Base-by-base conservation (phyloP, 2,329 filamentous ascomycete species). In the Fusarium neocosmosporiellum region DNA sequence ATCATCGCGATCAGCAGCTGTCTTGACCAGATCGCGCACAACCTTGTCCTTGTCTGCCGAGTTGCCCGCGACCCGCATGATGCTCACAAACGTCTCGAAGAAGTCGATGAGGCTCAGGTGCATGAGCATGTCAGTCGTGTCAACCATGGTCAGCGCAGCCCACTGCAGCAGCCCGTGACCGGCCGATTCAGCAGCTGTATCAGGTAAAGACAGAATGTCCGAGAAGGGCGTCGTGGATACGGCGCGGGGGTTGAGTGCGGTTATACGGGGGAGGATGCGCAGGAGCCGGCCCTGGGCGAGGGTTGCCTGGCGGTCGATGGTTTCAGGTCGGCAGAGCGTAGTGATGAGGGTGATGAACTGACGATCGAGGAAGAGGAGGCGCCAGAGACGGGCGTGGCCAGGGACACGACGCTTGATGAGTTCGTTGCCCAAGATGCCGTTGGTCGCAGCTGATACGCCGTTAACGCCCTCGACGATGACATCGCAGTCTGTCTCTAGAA, bases 401-500 rank as follows among this genome's bases (percentile, higher is more conserved):
- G 84, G 83, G 1, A 81, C 66, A 18, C 80, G 83, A 18, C 83
- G 81, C 14, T 82, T 77, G 4, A 80, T 75, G 33, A 86, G 75
- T 39, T 84, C 81, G 31, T 79, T 78, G 29, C 81, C 81, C 36
- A 80, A 81, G 59, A 81, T 41, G 11, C 63, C 61, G 27, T 64
- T 61, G 33, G 62, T 57, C 8, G 55, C 61, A 31, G 24, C 22
- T 27, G 64, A 53, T 37, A 55, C 64, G n/a, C 66, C 74, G 41
- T 75, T 77, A 29, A 74, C 71, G 24, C 77, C 55, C 53, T 80
- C 66, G 7, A 75, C 66, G 31, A 78, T 67, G 16, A 82, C 71
- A 11, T 86, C 83, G 71, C 86, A 89, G 78, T 91, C 89, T 8
- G 86, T 81, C 58, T 89, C 86, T 5, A 91, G 83, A 37, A 91